Percentiles rank a stretch among this genome's conserved stretches.
phyloP scores from a whole-genome alignment of 148 eudicot genomes.

The Cornus kousa region DNA sequence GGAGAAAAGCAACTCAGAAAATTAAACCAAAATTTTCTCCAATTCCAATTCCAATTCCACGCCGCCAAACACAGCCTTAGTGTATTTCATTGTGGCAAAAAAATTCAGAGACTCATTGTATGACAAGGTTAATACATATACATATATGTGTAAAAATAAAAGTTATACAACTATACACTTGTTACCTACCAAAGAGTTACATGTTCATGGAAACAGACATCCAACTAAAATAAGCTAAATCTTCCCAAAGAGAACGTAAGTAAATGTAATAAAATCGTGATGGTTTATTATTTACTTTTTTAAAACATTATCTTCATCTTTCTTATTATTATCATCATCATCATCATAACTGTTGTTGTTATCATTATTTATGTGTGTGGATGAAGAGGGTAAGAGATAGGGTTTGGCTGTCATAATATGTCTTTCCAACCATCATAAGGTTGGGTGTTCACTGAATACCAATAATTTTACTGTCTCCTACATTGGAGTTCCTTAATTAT shows the following conservation, averaged over 20 bases:
- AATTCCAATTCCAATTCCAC: too few relatives aligned
- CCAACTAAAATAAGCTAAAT: not conserved
- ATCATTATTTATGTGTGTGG: too few relatives aligned
- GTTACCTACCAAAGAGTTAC: not conserved
- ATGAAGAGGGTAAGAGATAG: not conserved
- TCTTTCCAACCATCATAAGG: not conserved
- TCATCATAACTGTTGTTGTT: too few relatives aligned
- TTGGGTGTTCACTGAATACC: not conserved
- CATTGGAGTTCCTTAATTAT: not conserved
- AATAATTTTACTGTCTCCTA: not conserved
- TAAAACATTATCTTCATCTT: too few relatives aligned
- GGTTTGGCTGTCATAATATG: not conserved
- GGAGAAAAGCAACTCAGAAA: too few relatives aligned
- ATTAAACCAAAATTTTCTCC: too few relatives aligned
- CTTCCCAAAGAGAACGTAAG: not conserved
- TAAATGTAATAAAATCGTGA: not conserved
- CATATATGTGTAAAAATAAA: not conserved
- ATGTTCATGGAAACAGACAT: not conserved
- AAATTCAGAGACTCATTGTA: constrained; percentile 1
- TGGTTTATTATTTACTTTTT: too few relatives aligned
- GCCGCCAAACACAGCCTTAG: too few relatives aligned
- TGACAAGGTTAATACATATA: not conserved
- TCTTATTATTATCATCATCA: too few relatives aligned
- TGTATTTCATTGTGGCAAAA: not conserved
- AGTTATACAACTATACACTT: not conserved